These are phyloP conservation scores for Pseudocercospora pini-densiflorae DNA, from an alignment of 2,329 filamentous ascomycete species.

Conservation along the genomic window DNA sequence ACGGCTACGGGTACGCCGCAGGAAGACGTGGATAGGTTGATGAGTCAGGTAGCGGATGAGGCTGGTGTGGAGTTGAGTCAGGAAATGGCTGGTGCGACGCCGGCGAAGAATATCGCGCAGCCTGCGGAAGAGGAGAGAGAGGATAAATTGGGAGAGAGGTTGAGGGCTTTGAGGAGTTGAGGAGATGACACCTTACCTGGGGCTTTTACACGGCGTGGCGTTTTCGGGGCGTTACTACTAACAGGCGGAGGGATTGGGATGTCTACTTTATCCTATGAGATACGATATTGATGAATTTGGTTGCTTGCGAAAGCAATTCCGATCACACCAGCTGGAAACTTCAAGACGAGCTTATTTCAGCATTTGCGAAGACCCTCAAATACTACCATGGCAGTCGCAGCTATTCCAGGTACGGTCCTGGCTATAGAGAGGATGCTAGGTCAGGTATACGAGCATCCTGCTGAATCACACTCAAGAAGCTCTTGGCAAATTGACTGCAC, in stretches of 20 bases:
- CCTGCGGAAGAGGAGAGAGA: slow-evolving; percentile 75
- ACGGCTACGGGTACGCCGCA: slow-evolving; percentile 76
- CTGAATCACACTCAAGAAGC: too few species aligned
- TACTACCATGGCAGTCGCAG: too few species aligned
- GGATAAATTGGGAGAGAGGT: slow-evolving; percentile 68
- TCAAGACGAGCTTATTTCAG: too few species aligned
- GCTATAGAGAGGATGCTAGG: too few species aligned
- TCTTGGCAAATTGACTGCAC: too few species aligned
- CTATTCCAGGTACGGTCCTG: too few species aligned
- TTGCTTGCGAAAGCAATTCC: not conserved
- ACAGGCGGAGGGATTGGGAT: not conserved
- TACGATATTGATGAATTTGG: not conserved
- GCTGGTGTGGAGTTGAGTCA: slow-evolving; percentile 80
- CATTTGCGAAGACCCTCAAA: not conserved
- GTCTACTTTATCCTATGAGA: not conserved
- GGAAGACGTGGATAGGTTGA: slow-evolving; percentile 84
- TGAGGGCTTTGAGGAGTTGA: slow-evolving; percentile 58
- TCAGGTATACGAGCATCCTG: too few species aligned
- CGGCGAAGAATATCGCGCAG: slow-evolving; percentile 58
- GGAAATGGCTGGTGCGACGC: slow-evolving; percentile 68
- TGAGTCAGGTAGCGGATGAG: slow-evolving; percentile 85
- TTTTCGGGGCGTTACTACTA: not conserved
- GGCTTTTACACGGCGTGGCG: not conserved
- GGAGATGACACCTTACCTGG: not conserved
- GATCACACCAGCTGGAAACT: too few species aligned